Conservation (phyloP, 805 yeast genomes). For the Blastobotrys americana region DNA sequence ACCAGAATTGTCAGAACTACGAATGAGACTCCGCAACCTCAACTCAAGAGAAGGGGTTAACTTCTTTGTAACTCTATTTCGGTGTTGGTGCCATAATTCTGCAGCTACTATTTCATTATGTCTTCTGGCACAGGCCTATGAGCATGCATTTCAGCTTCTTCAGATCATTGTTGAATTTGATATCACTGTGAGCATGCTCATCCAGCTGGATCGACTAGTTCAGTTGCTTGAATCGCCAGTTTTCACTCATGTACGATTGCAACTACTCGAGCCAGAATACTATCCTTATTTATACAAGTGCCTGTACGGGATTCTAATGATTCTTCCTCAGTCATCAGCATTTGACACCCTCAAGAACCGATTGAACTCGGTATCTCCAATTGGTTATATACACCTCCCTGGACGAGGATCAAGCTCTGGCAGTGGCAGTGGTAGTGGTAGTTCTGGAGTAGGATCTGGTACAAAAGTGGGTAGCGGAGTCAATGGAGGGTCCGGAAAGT, state of each 20-base stretch:
- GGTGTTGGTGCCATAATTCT: slow-evolving; percentile 87
- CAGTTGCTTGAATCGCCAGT: slow-evolving; percentile 91
- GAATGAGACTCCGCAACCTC: slow-evolving; percentile 59
- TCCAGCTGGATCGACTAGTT: slow-evolving; percentile 83
- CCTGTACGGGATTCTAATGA: slow-evolving; percentile 85
- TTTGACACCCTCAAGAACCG: slow-evolving; percentile 76
- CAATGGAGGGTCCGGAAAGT: slow-evolving; percentile 5
- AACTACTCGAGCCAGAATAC: slow-evolving; percentile 78
- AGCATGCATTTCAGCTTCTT: slow-evolving; percentile 75
- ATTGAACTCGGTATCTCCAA: slow-evolving; percentile 46
- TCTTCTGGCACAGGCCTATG: slow-evolving; percentile 78
- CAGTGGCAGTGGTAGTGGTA: slow-evolving; percentile 8
- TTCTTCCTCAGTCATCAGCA: slow-evolving; percentile 88
- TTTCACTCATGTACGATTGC: slow-evolving; percentile 77
- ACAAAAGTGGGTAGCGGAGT: not conserved
- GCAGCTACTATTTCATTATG: slow-evolving; percentile 84
- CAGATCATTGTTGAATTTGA: slow-evolving; percentile 78
- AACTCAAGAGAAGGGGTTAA: slow-evolving; percentile 57
- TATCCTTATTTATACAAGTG: slow-evolving; percentile 79
- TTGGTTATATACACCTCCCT: slow-evolving; percentile 31
- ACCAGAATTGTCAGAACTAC: slow-evolving; percentile 63
- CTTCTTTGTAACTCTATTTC: slow-evolving; percentile 69
- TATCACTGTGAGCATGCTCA: slow-evolving; percentile 64
- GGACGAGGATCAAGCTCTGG: slow-evolving; percentile 8
- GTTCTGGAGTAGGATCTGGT: slow-evolving; percentile 11